These are phyloP conservation scores for Gynostemma pentaphyllum DNA, from an alignment of 306 rosid genomes.

Conservation along the genomic window DNA sequence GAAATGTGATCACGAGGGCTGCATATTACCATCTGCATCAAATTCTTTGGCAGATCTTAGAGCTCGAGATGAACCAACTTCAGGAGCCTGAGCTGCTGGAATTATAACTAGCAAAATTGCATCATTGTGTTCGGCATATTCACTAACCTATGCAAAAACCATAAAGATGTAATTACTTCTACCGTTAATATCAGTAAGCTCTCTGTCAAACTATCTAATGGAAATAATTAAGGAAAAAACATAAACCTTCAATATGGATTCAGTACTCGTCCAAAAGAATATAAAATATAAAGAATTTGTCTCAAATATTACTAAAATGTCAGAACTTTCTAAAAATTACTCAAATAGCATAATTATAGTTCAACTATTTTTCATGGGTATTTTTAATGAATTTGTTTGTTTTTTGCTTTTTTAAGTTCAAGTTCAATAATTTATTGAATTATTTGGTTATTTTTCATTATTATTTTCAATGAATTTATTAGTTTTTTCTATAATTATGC, in stretches of 20 bases:
- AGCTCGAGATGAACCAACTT: constrained; percentile 79
- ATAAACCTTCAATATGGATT: background rate
- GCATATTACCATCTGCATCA: constrained; percentile 64
- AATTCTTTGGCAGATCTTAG: constrained; percentile 74
- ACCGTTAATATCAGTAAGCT: background rate
- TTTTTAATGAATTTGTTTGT: no score
- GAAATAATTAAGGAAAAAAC: background rate
- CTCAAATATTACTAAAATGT: no score
- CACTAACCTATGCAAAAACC: constrained; percentile 60
- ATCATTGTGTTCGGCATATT: constrained; percentile 84
- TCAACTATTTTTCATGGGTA: no score
- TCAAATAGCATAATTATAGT: no score
- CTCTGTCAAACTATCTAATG: background rate
- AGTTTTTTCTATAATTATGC: no score
- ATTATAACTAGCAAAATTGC: constrained; percentile 75
- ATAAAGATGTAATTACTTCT: constrained; percentile 7
- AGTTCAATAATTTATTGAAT: no score
- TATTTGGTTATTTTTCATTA: no score
- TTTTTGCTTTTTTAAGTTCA: no score
- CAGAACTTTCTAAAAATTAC: no score
- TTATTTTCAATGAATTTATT: no score
- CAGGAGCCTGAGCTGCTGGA: constrained; percentile 92
- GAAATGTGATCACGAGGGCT: background rate
- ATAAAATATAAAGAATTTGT: no score
- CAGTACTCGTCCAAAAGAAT: constrained; percentile 3